phyloP scores from a whole-genome alignment of 768 basidiomycete genomes.

The Leccinum pellstonianum region DNA sequence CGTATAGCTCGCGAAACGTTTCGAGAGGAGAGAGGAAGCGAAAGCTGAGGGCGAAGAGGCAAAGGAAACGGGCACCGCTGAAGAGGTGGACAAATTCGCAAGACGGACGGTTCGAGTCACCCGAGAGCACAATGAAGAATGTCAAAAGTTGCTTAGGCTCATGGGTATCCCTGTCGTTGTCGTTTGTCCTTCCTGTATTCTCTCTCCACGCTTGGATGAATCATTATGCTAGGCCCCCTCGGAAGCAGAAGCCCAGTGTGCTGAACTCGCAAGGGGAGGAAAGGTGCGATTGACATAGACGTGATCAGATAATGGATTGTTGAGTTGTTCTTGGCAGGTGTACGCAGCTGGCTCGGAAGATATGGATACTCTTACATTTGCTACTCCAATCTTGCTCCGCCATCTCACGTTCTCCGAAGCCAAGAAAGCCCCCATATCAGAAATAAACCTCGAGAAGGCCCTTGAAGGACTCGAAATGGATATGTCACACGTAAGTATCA shows the following conservation, averaged over 20 bases:
- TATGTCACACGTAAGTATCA: slow-evolving; percentile 71
- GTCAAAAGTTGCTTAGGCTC: slow-evolving; percentile 75
- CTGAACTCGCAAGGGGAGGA: slow-evolving; percentile 94
- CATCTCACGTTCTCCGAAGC: slow-evolving; percentile 98
- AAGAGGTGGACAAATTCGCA: slow-evolving; percentile 89
- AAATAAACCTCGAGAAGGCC: slow-evolving; percentile 80
- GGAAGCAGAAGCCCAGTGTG: slow-evolving; percentile 98
- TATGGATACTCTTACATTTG: slow-evolving; percentile 99
- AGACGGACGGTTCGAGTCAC: slow-evolving; percentile 94
- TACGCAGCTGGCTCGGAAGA: slow-evolving; percentile 98
- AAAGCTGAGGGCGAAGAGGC: slow-evolving; percentile 96
- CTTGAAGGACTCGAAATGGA: slow-evolving; percentile 89
- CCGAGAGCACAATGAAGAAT: slow-evolving; percentile 94
- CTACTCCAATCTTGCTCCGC: slow-evolving; percentile 85
- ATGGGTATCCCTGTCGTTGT: slow-evolving; percentile 98
- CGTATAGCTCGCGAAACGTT: slow-evolving; percentile 90
- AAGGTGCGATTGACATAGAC: slow-evolving; percentile 51
- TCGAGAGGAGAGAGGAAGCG: slow-evolving; percentile 85
- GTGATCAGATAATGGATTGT: neutral
- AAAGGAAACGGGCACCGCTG: slow-evolving; percentile 91
- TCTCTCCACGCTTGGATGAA: slow-evolving; percentile 1
- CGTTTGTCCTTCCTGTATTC: slow-evolving; percentile 44
- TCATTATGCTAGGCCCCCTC: slow-evolving; percentile 77
- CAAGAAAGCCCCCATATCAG: slow-evolving; percentile 93
- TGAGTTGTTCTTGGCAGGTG: slow-evolving; percentile 49